Conservation (phyloP, 495 filamentous ascomycete species). For the Xeromyces bisporus region DNA sequence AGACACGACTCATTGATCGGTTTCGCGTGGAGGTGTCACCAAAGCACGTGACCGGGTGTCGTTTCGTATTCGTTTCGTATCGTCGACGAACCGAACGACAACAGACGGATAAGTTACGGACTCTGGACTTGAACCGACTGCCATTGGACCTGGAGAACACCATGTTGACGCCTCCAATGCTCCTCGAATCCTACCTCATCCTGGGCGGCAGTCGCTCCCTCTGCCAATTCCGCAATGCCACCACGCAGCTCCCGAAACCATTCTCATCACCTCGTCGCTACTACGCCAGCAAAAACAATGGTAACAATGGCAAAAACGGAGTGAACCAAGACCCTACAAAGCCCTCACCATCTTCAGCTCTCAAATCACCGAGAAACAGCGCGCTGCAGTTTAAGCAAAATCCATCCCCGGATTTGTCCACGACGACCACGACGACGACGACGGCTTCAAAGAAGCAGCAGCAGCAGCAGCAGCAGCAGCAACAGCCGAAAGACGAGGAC, state of each 20-base stretch:
- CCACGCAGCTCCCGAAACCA: conserved; percentile 8
- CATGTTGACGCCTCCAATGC: background rate
- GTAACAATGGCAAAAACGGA: conserved; percentile 3
- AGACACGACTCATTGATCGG: too few relatives aligned
- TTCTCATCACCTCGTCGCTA: conserved; percentile 15
- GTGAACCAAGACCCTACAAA: background rate
- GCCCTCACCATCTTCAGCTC: background rate
- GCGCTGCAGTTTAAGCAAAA: conserved; percentile 19
- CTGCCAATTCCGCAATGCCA: conserved; percentile 21
- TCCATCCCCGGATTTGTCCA: conserved; percentile 8
- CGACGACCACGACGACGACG: too few relatives aligned
- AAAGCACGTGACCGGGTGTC: too few relatives aligned
- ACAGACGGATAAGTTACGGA: too few relatives aligned
- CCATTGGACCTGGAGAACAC: too few relatives aligned
- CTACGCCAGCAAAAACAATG: conserved; percentile 15
- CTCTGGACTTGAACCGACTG: too few relatives aligned
- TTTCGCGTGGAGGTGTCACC: too few relatives aligned
- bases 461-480: background rate
- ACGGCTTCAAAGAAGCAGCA: too few relatives aligned
- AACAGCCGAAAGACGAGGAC: conserved; percentile 33
- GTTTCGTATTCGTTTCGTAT: too few relatives aligned
- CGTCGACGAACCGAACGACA: too few relatives aligned
- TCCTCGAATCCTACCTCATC: background rate
- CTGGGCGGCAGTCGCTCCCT: conserved; percentile 15
- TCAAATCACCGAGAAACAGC: background rate